Conservation (phyloP, 2,329 filamentous ascomycete genomes). For the Trichoderma sp. region DNA sequence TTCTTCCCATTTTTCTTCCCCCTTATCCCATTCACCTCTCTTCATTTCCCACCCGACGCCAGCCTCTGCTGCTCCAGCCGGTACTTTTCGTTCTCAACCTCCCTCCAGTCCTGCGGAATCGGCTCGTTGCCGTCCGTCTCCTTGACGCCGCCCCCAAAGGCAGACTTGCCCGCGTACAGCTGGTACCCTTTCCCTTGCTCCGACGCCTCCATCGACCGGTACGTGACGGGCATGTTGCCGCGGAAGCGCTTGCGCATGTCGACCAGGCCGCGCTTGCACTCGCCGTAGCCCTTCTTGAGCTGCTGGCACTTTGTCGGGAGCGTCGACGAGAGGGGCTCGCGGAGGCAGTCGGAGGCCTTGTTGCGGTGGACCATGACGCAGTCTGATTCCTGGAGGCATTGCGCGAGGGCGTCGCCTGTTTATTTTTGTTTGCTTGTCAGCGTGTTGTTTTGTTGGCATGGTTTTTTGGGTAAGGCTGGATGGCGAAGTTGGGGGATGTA, state of each 20-base stretch:
- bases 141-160: constrained; percentile 65
- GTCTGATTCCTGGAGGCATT: constrained; percentile 94
- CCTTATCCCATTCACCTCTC: not conserved
- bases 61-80: constrained; percentile 40
- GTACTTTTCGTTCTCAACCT: constrained; percentile 66
- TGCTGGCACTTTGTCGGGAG: constrained; percentile 89
- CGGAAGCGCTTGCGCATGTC: constrained; percentile 99
- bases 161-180: constrained; percentile 76
- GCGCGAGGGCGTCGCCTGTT: constrained; percentile 82
- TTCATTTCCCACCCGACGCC: constrained; percentile 23
- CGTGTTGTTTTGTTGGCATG: not conserved
- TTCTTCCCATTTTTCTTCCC: not conserved
- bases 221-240: constrained; percentile 83
- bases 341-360: constrained; percentile 83
- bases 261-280: constrained; percentile 94
- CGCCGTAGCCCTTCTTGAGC: constrained; percentile 86
- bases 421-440: constrained; percentile 24
- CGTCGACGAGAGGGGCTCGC: constrained; percentile 75
- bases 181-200: constrained; percentile 63
- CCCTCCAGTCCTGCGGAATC: constrained; percentile 62
- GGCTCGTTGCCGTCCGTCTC: constrained; percentile 69
- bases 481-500: constrained; percentile 52
- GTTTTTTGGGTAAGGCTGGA: not conserved
- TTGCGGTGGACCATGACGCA: constrained; percentile 93
- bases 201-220: constrained; percentile 55